Percentiles rank a stretch among this genome's conserved stretches.
phyloP scores from a whole-genome alignment of 2,329 filamentous ascomycete genomes.

The Kalmusia sp. region DNA sequence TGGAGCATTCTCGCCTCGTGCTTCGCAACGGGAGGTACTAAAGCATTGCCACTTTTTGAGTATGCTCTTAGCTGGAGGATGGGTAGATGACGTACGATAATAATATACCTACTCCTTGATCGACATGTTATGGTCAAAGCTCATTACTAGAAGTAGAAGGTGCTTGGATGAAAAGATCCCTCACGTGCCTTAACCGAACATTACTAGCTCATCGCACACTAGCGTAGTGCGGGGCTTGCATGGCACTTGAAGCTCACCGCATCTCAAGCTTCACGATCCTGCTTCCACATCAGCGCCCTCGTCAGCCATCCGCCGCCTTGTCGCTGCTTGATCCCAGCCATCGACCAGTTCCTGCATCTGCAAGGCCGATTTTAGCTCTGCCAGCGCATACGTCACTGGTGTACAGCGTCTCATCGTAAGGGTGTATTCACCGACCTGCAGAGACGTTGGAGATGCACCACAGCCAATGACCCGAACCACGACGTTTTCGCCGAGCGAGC shows the following conservation, averaged over 20 bases:
- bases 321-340: constrained; percentile 11
- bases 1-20: not conserved
- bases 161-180: constrained; percentile 8
- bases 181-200: constrained; percentile 5
- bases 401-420: constrained; percentile 16
- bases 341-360: constrained; percentile 9
- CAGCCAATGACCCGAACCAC: not conserved
- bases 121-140: constrained; percentile 11
- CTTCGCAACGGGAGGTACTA: not conserved
- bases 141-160: constrained; percentile 27
- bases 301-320: constrained; percentile 2
- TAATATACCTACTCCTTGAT: not conserved
- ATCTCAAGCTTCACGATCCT: constrained; percentile 1
- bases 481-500: not conserved
- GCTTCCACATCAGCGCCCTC: constrained; percentile 8
- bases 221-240: constrained; percentile 1
- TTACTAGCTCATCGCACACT: not conserved
- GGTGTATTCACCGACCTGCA: constrained; percentile 11
- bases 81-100: constrained; percentile 8
- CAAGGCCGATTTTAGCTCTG: constrained; percentile 4
- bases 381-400: constrained; percentile 23
- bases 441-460: not conserved
- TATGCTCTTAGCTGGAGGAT: not conserved
- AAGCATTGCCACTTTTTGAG: not conserved
- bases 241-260: not conserved